These are phyloP conservation scores for Pseudogymnoascus sp. DNA, from an alignment of 2,329 filamentous ascomycete species.

Conservation along the genomic window DNA sequence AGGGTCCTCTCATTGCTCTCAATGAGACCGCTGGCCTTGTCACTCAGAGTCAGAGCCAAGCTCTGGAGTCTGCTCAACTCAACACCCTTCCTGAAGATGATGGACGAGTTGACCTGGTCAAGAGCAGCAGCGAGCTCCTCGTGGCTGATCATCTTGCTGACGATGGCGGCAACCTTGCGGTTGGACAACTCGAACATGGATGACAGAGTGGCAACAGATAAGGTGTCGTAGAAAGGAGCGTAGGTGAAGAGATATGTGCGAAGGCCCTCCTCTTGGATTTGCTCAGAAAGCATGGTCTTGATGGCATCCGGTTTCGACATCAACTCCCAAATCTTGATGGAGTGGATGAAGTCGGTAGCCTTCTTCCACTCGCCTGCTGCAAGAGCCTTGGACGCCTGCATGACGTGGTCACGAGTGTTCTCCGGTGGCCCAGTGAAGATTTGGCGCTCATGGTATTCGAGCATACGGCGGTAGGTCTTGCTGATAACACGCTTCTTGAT, in stretches of 20 bases:
- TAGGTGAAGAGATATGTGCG: constrained; percentile 99
- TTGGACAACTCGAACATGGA: constrained; percentile 91
- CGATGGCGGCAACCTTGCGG: constrained; percentile 85
- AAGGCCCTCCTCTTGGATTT: constrained; percentile 97
- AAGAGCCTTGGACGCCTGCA: constrained; percentile 96
- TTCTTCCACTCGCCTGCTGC: constrained; percentile 99
- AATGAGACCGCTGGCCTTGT: constrained; percentile 93
- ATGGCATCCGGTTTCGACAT: constrained; percentile 89
- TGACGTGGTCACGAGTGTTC: constrained; percentile 98
- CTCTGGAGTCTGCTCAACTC: constrained; percentile 95
- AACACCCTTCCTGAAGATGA: constrained; percentile 99
- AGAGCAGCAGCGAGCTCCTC: constrained; percentile 93
- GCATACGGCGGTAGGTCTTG: constrained; percentile 98
- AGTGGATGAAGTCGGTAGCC: constrained; percentile 84
- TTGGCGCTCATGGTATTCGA: constrained; percentile 98
- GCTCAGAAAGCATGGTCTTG: constrained; percentile 93
- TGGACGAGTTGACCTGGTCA: constrained; percentile 92
- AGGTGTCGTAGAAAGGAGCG: constrained; percentile 96
- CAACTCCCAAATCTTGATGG: constrained; percentile 99
- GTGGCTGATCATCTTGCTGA: constrained; percentile 99
- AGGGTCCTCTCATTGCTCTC: constrained; percentile 96
- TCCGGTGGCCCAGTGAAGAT: constrained; percentile 98
- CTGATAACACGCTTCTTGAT: constrained; percentile 96
- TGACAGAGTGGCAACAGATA: constrained; percentile 75
- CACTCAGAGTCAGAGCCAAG: constrained; percentile 83